A percentile compares a stretch with the other conserved stretches of the same genome.
Conservation (phyloP, 805 yeast genomes). For the Diddensiella transvaalensis region DNA sequence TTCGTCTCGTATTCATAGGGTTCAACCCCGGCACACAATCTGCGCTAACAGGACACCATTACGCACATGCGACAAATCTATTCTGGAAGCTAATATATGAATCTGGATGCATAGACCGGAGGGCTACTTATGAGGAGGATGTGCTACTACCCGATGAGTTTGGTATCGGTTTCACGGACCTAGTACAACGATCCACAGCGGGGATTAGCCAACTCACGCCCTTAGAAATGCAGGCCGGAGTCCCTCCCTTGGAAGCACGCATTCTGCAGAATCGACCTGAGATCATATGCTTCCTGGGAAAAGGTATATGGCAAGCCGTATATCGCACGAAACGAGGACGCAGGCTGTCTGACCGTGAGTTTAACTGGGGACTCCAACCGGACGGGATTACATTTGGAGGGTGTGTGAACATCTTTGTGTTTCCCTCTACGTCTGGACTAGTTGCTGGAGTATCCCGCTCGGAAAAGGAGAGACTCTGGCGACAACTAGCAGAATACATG, state of each 20-base stretch:
- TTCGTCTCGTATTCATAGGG: slow-evolving; percentile 58
- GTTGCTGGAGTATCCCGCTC: slow-evolving; percentile 49
- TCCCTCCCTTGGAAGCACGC: slow-evolving; percentile 47
- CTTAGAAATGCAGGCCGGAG: slow-evolving; percentile 53
- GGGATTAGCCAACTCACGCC: slow-evolving; percentile 51
- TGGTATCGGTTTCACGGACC: slow-evolving; percentile 66
- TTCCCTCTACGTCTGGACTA: slow-evolving; percentile 72
- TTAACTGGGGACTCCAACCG: slow-evolving; percentile 53
- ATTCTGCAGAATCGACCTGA: slow-evolving; percentile 39
- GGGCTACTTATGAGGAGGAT: slow-evolving; percentile 41
- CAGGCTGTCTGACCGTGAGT: slow-evolving; percentile 33
- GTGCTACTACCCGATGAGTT: slow-evolving; percentile 39
- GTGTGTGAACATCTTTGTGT: slow-evolving; percentile 45
- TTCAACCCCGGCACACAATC: slow-evolving; percentile 70
- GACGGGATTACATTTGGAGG: slow-evolving; percentile 25
- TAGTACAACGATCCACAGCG: slow-evolving; percentile 60
- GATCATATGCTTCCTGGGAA: slow-evolving; percentile 60
- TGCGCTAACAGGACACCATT: slow-evolving; percentile 59
- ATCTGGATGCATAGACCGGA: slow-evolving; percentile 41
- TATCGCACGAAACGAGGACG: slow-evolving; percentile 37
- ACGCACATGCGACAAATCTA: slow-evolving; percentile 64
- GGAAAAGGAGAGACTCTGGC: slow-evolving; percentile 50
- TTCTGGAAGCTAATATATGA: slow-evolving; percentile 66
- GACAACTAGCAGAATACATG: slow-evolving; percentile 31
- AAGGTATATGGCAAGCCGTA: slow-evolving; percentile 69